phyloP scores from a whole-genome alignment of 352 stramenopile species.

The Phytophthora sp. region DNA sequence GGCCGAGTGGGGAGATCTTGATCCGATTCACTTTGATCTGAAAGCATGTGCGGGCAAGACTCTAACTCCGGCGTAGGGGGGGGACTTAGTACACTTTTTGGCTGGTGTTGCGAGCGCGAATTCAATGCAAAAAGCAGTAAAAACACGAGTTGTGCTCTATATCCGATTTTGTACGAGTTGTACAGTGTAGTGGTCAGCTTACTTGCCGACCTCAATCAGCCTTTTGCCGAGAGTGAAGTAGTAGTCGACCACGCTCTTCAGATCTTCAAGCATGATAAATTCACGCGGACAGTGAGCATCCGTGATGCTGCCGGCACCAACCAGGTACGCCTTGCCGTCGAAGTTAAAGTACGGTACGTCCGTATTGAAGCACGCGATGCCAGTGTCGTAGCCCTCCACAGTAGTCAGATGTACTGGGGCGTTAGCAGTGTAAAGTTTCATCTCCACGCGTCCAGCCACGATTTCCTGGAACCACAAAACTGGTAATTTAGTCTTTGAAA shows the following conservation, averaged over 20 bases:
- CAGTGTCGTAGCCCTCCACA: constrained; percentile 85
- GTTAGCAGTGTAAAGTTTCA: constrained; percentile 89
- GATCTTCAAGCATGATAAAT: constrained; percentile 73
- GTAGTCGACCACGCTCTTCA: constrained; percentile 67
- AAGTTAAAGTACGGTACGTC: constrained; percentile 91
- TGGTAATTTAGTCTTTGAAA: too few relatives aligned
- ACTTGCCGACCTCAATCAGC: constrained; percentile 56
- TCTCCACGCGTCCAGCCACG: constrained; percentile 57
- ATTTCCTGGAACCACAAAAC: constrained; percentile 46
- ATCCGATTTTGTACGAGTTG: too few relatives aligned
- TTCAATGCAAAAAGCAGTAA: background rate
- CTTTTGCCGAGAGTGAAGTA: constrained; percentile 78
- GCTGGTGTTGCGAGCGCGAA: background rate
- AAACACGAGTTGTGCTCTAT: background rate
- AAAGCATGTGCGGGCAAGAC: constrained; percentile 17
- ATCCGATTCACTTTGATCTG: constrained; percentile 72
- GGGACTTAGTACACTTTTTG: too few relatives aligned
- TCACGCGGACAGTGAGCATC: constrained; percentile 78
- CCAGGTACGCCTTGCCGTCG: constrained; percentile 77
- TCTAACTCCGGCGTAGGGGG: constrained; percentile 16
- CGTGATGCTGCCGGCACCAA: constrained; percentile 78
- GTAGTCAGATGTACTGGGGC: constrained; percentile 79
- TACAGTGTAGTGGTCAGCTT: too few relatives aligned
- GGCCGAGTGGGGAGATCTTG: constrained; percentile 58
- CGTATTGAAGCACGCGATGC: constrained; percentile 89